A percentile compares a stretch with the other conserved stretches of the same genome.
Conservation (phyloP, 2,329 filamentous ascomycete genomes). For the Zalaria sp. region DNA sequence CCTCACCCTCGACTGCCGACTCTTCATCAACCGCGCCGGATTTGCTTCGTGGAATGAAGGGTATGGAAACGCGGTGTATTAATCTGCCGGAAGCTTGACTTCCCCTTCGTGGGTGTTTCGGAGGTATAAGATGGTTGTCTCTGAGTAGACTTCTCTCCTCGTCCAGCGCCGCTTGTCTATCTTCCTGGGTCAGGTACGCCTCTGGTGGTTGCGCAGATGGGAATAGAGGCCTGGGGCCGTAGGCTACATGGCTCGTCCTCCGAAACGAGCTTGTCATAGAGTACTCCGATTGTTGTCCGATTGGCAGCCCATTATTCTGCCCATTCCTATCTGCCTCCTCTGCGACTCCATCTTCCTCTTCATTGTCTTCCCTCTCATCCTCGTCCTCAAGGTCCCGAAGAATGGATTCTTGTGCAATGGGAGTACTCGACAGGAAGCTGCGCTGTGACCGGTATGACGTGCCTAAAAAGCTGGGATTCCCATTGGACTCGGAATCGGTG, state of each 20-base stretch:
- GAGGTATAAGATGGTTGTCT: conserved; percentile 45
- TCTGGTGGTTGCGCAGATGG: conserved; percentile 43
- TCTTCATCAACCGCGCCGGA: conserved; percentile 4
- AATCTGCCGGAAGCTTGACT: conserved; percentile 5
- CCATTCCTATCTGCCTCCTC: conserved; percentile 8
- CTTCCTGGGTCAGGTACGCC: conserved; percentile 35
- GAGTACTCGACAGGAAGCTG: conserved; percentile 7
- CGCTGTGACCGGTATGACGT: conserved; percentile 2
- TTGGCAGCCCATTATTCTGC: not conserved
- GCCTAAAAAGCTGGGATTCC: not conserved
- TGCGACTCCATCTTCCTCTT: conserved; percentile 5
- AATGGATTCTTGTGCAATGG: conserved; percentile 18
- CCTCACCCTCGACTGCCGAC: conserved; percentile 1
- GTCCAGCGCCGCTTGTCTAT: conserved; percentile 37
- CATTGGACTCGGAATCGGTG: no score
- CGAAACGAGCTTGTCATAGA: conserved; percentile 55
- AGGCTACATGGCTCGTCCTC: conserved; percentile 62
- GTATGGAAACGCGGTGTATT: not conserved
- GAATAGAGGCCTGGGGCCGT: conserved; percentile 55
- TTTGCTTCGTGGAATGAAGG: conserved; percentile 5
- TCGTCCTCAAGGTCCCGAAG: conserved; percentile 15
- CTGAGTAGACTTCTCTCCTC: conserved; percentile 45
- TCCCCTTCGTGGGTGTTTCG: conserved; percentile 30
- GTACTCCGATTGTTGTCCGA: conserved; percentile 11
- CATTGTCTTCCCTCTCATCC: conserved; percentile 8